Conservation (phyloP, 208 protist genomes). For the Borovskyia barvae region DNA sequence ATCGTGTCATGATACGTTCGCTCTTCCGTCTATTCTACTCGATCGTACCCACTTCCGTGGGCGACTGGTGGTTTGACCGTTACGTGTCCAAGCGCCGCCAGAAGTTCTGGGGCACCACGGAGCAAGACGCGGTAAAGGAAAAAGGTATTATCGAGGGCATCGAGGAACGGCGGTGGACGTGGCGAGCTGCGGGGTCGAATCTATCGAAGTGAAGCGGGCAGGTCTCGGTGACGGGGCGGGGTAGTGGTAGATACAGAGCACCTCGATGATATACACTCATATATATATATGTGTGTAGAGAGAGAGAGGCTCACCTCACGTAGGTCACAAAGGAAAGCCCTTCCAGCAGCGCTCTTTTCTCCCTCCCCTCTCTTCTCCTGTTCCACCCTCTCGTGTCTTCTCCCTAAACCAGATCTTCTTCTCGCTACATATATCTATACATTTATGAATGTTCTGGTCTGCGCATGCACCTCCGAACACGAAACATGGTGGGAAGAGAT, state of each 20-base stretch:
- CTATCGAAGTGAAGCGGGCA: background rate
- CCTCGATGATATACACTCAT: background rate
- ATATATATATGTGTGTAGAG: background rate
- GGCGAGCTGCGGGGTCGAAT: slow-evolving; percentile 10
- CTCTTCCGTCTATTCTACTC: slow-evolving; percentile 47
- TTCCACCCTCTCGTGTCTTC: too few relatives aligned
- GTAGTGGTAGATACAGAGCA: background rate
- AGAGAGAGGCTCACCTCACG: too few relatives aligned
- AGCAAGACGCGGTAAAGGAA: slow-evolving; percentile 62
- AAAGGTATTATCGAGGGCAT: slow-evolving; percentile 61
- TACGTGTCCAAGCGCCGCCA: slow-evolving; percentile 42
- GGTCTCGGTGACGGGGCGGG: slow-evolving; percentile 1
- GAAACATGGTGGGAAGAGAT: too few relatives aligned
- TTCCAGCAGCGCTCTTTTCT: too few relatives aligned
- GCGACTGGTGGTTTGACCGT: slow-evolving; percentile 56
- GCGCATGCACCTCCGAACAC: too few relatives aligned
- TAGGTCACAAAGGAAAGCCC: too few relatives aligned
- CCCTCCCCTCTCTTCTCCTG: too few relatives aligned
- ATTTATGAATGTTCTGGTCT: too few relatives aligned
- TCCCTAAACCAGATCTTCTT: too few relatives aligned
- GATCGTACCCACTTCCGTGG: slow-evolving; percentile 38
- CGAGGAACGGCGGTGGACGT: slow-evolving; percentile 75
- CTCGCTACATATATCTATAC: too few relatives aligned
- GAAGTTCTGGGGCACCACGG: slow-evolving; percentile 73
- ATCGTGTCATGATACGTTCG: slow-evolving; percentile 44